A percentile compares a stretch with the other conserved stretches of the same genome.
Conservation (phyloP, 495 filamentous ascomycete genomes). For the Penicillium mononematosum region DNA sequence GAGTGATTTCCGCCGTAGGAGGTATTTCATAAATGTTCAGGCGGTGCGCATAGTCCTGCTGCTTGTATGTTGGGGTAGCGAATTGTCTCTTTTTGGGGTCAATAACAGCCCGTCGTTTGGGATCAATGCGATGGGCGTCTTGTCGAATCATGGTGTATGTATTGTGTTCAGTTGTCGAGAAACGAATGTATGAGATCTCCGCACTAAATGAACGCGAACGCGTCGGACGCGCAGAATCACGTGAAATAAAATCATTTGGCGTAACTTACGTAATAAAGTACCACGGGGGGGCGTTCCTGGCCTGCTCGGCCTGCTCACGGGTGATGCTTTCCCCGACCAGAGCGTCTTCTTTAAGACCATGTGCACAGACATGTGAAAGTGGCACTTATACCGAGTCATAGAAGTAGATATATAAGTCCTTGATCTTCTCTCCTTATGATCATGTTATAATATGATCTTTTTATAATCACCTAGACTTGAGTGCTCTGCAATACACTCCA, state of each 20-base stretch:
- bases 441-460: background rate
- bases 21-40: conserved; percentile 90
- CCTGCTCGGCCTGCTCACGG: background rate
- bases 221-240: conserved; percentile 19
- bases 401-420: background rate
- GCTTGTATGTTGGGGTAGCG: conserved; percentile 65
- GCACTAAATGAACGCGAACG: conserved; percentile 28
- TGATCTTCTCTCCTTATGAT: background rate
- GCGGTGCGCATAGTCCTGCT: conserved; percentile 75
- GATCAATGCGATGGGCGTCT: conserved; percentile 70
- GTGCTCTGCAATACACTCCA: background rate
- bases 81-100: conserved; percentile 87
- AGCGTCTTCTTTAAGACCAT: background rate
- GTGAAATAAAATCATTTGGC: conserved; percentile 13
- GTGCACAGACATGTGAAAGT: conserved; percentile 9
- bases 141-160: conserved; percentile 64
- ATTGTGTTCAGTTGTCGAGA: conserved; percentile 3
- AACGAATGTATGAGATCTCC: conserved; percentile 3
- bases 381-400: background rate
- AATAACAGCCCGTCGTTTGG: conserved; percentile 71
- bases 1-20: conserved; percentile 89
- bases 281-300: background rate
- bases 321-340: background rate
- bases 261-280: background rate
- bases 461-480: background rate